Percentiles rank a stretch among this genome's conserved stretches.
phyloP scores from a whole-genome alignment of 1,139 yeast genomes.

The Kodamaea alishanica region DNA sequence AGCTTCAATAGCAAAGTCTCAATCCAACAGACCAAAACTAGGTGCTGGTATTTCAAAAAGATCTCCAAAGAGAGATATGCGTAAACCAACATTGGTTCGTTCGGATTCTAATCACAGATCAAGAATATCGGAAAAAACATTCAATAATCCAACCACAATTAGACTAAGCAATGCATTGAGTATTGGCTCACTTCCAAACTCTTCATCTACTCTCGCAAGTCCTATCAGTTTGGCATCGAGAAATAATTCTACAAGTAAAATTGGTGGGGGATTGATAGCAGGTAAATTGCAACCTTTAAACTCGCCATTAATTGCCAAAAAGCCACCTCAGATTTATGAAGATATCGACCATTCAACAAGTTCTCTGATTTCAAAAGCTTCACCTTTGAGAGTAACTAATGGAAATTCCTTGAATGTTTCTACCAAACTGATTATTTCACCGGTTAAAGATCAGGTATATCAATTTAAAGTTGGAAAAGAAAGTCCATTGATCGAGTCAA shows the following conservation, averaged over 20 bases:
- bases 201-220: slow-evolving; percentile 18
- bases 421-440: slow-evolving; percentile 9
- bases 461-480: too few species aligned
- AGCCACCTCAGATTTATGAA: slow-evolving; percentile 7
- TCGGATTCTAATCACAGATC: not conserved
- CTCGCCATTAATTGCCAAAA: slow-evolving; percentile 21
- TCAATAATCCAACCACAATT: slow-evolving; percentile 16
- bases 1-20: too few species aligned
- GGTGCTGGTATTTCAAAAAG: too few species aligned
- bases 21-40: too few species aligned
- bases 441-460: slow-evolving; percentile 7
- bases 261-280: slow-evolving; percentile 12
- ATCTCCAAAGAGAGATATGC: too few species aligned
- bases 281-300: slow-evolving; percentile 30
- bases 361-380: slow-evolving; percentile 11
- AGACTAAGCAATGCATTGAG: slow-evolving; percentile 20
- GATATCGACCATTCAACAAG: slow-evolving; percentile 1
- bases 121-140: slow-evolving; percentile 6
- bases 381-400: slow-evolving; percentile 20
- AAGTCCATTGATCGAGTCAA: not conserved
- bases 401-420: slow-evolving; percentile 5
- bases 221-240: slow-evolving; percentile 16
- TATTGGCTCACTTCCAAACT: slow-evolving; percentile 7
- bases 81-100: not conserved
- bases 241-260: slow-evolving; percentile 7